Evolutionary conservation across 768 basidiomycete species (phyloP).

Genomic region (Calocybe indica): DNA sequence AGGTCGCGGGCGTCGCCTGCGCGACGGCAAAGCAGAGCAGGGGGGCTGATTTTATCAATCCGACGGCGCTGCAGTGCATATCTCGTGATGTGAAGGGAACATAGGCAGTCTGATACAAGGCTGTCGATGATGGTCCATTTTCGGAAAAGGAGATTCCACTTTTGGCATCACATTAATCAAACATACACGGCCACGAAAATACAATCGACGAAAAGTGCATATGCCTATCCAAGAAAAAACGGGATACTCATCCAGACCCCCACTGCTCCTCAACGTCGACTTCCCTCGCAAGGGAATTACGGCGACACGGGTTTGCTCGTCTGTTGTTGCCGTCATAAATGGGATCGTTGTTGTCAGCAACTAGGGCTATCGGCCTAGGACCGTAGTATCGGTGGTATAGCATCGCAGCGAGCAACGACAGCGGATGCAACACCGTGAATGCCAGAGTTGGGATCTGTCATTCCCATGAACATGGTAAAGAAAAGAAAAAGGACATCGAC

Average conservation of each 20-base stretch:
- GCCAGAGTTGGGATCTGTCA: conserved; percentile 50
- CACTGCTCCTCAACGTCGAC: conserved; percentile 13
- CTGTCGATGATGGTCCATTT: too few species aligned
- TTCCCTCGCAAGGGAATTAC: conserved; percentile 5
- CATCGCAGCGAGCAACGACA: conserved; percentile 43
- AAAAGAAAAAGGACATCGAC: conserved; percentile 17
- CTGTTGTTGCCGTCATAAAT: conserved; percentile 1
- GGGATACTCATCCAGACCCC: conserved; percentile 1
- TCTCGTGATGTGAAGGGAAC: too few species aligned
- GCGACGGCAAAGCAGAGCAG: too few species aligned
- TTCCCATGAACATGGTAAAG: background rate
- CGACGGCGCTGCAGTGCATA: too few species aligned
- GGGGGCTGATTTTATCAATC: too few species aligned
- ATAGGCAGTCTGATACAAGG: too few species aligned
- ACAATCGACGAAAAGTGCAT: background rate
- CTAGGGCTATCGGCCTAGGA: conserved; percentile 12
- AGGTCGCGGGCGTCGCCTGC: too few species aligned
- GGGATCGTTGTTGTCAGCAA: conserved; percentile 1
- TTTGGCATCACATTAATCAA: too few species aligned
- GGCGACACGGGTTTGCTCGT: background rate
- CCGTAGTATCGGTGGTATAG: conserved; percentile 30
- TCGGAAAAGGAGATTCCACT: too few species aligned
- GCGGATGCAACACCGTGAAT: conserved; percentile 64
- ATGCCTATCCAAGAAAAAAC: background rate
- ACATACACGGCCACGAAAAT: background rate